Percentiles rank a stretch among this genome's conserved stretches.
phyloP scores from a whole-genome alignment of 371 early-diverging fungal genomes.

The Funneliformis caledonium region DNA sequence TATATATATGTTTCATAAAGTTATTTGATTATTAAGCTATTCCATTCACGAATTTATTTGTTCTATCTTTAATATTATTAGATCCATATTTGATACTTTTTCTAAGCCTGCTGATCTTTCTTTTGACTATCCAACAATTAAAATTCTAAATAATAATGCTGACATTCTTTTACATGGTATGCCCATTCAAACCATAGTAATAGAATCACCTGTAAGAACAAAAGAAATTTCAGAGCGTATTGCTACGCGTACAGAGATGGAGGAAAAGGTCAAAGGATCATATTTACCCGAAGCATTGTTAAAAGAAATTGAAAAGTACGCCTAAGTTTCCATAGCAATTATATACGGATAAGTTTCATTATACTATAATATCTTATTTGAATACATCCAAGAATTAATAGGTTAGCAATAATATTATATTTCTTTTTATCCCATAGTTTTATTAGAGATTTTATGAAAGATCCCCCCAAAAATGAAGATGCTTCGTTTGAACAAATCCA shows the following conservation, averaged over 20 bases:
- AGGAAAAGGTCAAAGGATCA: not conserved
- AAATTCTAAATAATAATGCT: conserved; percentile 1
- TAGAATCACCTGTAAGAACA: conserved; percentile 5
- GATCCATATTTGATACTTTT: conserved; percentile 28
- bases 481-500: conserved; percentile 23
- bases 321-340: not conserved
- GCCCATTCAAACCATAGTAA: conserved; percentile 28
- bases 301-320: conserved; percentile 16
- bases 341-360: not conserved
- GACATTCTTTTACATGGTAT: conserved; percentile 31
- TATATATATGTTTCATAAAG: not conserved
- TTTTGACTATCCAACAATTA: conserved; percentile 30
- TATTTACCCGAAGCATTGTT: not conserved
- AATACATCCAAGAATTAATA: not conserved
- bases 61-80: not conserved
- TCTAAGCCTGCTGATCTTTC: not conserved
- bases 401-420: not conserved
- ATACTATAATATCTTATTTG: not conserved
- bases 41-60: not conserved
- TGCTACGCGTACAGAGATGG: conserved; percentile 3
- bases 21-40: not conserved
- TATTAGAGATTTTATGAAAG: conserved; percentile 2
- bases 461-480: conserved; percentile 7
- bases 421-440: conserved; percentile 6
- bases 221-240: conserved; percentile 25